Percentiles rank a stretch among this genome's conserved stretches.
phyloP scores from a whole-genome alignment of 352 stramenopile species.

The Pythium scleroteichum region DNA sequence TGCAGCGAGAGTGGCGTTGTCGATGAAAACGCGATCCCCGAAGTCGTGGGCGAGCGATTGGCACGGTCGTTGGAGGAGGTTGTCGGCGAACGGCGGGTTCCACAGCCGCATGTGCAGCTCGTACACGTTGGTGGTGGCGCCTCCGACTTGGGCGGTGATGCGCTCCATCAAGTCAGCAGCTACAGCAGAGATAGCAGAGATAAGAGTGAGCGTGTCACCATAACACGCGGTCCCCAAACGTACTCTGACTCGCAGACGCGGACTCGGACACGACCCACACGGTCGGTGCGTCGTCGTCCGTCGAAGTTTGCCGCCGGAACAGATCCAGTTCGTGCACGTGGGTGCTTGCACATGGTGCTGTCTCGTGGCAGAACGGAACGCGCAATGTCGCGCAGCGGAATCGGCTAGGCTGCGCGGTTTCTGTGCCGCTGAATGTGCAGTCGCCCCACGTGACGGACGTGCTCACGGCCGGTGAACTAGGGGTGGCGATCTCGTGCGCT shows the following conservation, averaged over 20 bases:
- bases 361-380: conserved; percentile 13
- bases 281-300: background rate
- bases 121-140: conserved; percentile 4
- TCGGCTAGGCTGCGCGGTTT: background rate
- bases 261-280: conserved; percentile 10
- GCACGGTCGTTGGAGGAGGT: background rate
- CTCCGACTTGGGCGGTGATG: background rate
- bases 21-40: background rate
- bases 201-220: background rate
- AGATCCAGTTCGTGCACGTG: background rate
- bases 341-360: conserved; percentile 1
- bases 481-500: background rate
- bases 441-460: background rate
- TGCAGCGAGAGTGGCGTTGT: background rate
- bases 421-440: background rate
- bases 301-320: background rate
- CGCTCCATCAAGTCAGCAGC: conserved; percentile 5
- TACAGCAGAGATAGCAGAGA: background rate
- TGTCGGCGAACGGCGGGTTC: background rate
- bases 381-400: conserved; percentile 13
- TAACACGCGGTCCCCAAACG: background rate
- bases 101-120: conserved; percentile 1
- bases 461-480: background rate
- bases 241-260: background rate
- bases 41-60: background rate